Conservation (phyloP, 768 basidiomycete genomes). For the Podaxis sp. region DNA sequence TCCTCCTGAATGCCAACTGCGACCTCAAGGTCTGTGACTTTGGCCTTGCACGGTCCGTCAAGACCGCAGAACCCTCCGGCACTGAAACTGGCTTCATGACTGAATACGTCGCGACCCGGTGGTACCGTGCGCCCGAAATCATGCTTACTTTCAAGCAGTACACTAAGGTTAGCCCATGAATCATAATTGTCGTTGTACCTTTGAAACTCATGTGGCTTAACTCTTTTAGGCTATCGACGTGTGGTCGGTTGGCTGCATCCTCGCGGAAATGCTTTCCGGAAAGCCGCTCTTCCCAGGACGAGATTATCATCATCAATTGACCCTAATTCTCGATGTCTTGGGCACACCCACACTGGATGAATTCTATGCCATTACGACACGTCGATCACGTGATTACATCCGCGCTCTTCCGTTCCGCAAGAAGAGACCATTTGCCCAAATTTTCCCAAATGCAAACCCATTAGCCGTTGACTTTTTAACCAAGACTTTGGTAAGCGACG, state of each 20-base stretch:
- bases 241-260: constrained; percentile 85
- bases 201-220: constrained; percentile 13
- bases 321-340: constrained; percentile 93
- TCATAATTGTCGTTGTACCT: constrained; percentile 18
- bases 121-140: constrained; percentile 99
- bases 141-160: constrained; percentile 99
- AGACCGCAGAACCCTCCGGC: constrained; percentile 80
- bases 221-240: constrained; percentile 71
- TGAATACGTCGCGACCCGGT: constrained; percentile 96
- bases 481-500: constrained; percentile 66
- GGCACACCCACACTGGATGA: constrained; percentile 97
- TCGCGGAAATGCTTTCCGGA: constrained; percentile 96
- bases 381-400: constrained; percentile 91
- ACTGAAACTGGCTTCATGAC: constrained; percentile 92
- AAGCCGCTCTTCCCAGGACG: constrained; percentile 97
- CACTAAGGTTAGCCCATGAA: constrained; percentile 60
- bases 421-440: constrained; percentile 70
- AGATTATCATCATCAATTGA: constrained; percentile 95
- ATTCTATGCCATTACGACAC: constrained; percentile 94
- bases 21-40: constrained; percentile 97
- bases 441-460: constrained; percentile 92
- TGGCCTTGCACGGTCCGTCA: constrained; percentile 88
- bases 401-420: constrained; percentile 93
- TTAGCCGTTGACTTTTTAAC: constrained; percentile 66
- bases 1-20: constrained; percentile 94